Evolutionary conservation across 2,329 filamentous ascomycete species (phyloP).

Genomic region (Aspergillaceae sp.): DNA sequence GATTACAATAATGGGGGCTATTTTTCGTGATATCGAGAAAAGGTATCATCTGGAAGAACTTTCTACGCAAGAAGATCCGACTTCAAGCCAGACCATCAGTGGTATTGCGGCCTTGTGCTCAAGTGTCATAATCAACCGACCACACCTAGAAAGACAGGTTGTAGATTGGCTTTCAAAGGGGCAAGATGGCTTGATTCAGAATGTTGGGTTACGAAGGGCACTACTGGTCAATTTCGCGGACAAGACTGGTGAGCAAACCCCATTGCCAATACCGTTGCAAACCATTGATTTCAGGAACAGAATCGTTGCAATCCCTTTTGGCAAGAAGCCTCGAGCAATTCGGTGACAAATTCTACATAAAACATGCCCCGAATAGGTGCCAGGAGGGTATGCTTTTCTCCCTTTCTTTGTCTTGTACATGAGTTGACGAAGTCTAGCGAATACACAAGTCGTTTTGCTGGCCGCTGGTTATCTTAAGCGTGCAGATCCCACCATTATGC

Average conservation of each 20-base stretch:
- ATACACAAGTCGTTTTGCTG: slow-evolving; percentile 70
- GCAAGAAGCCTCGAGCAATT: slow-evolving; percentile 64
- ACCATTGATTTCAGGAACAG: slow-evolving; percentile 19
- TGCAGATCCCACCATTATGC: slow-evolving; percentile 55
- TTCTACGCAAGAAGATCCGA: slow-evolving; percentile 4
- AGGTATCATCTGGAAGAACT: slow-evolving; percentile 26
- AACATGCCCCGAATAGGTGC: slow-evolving; percentile 71
- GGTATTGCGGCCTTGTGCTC: slow-evolving; percentile 53
- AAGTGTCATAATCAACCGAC: slow-evolving; percentile 41
- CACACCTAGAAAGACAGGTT: slow-evolving; percentile 46
- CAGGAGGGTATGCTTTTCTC: slow-evolving; percentile 62
- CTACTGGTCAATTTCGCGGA: slow-evolving; percentile 51
- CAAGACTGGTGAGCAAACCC: slow-evolving; percentile 35
- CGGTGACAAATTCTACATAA: slow-evolving; percentile 78
- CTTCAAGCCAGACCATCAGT: slow-evolving; percentile 36
- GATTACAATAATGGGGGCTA: slow-evolving; percentile 35
- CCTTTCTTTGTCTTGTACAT: not conserved
- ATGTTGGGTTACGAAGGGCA: slow-evolving; percentile 58
- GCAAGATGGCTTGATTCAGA: slow-evolving; percentile 57
- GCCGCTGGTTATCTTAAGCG: slow-evolving; percentile 67
- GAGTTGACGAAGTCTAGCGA: slow-evolving; percentile 47
- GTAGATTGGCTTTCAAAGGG: slow-evolving; percentile 57
- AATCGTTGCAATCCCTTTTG: slow-evolving; percentile 42
- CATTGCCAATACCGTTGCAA: too few species aligned
- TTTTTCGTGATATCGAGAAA: slow-evolving; percentile 38